These are phyloP conservation scores for Boletus barrowsii DNA, from an alignment of 768 basidiomycete species.

Conservation along the genomic window DNA sequence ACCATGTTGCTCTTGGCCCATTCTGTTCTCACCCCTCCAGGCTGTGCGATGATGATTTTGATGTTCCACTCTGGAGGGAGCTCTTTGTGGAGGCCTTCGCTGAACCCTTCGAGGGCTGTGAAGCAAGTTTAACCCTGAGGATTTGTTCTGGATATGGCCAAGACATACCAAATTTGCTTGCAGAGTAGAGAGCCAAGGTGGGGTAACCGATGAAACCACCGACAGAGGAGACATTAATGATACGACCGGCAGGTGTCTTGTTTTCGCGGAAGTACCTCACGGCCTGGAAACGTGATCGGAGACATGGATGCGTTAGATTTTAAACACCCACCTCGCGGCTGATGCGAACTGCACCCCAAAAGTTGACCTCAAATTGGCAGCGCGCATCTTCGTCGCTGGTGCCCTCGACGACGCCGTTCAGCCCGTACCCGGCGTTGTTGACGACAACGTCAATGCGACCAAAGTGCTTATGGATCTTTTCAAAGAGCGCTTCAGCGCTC, in stretches of 20 bases:
- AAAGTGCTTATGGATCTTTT: constrained; percentile 22
- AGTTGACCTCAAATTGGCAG: constrained; percentile 31
- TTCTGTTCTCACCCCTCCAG: constrained; percentile 20
- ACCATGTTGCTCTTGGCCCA: constrained; percentile 21
- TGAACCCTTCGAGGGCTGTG: constrained; percentile 27
- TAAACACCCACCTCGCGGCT: constrained; percentile 23
- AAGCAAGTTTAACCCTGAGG: too few relatives aligned
- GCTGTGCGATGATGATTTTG: constrained; percentile 20
- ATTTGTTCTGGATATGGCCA: too few relatives aligned
- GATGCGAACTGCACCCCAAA: constrained; percentile 29
- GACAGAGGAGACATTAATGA: constrained; percentile 21
- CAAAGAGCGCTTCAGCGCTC: constrained; percentile 20
- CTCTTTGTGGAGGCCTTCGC: constrained; percentile 23
- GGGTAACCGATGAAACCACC: constrained; percentile 17
- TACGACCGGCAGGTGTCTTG: constrained; percentile 22
- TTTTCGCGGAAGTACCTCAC: constrained; percentile 32
- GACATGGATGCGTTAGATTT: background rate
- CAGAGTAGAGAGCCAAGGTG: constrained; percentile 19
- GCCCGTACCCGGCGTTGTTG: constrained; percentile 32
- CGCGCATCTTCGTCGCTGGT: constrained; percentile 26
- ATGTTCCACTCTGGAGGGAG: constrained; percentile 27
- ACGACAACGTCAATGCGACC: constrained; percentile 33
- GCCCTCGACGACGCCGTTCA: constrained; percentile 26
- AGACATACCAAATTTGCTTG: constrained; percentile 23
- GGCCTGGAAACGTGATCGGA: constrained; percentile 7